Percentiles rank a stretch among this genome's conserved stretches.
phyloP scores from a whole-genome alignment of 2,329 filamentous ascomycete species.

The Cytospora piceicola region DNA sequence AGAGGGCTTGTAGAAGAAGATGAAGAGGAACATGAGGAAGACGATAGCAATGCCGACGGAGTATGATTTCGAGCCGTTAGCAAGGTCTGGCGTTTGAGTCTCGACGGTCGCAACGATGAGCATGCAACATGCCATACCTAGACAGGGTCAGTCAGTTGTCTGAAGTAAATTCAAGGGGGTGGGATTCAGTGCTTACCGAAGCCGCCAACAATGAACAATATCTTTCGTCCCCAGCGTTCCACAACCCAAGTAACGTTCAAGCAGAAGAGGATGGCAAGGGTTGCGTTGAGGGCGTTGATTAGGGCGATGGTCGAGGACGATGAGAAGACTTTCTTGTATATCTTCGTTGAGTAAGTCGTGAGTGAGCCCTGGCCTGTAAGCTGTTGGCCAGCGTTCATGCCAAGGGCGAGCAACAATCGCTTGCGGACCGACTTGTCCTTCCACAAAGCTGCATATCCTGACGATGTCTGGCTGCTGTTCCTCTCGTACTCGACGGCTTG shows the following conservation, averaged over 20 bases:
- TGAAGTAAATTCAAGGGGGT: background rate
- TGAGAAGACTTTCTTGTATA: slow-evolving; percentile 72
- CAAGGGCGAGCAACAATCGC: slow-evolving; percentile 65
- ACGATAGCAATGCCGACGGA: slow-evolving; percentile 67
- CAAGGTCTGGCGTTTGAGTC: slow-evolving; percentile 49
- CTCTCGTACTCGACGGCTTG: slow-evolving; percentile 74
- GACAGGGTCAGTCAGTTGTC: slow-evolving; percentile 10
- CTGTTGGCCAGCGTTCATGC: slow-evolving; percentile 73
- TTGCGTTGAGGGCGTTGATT: slow-evolving; percentile 76
- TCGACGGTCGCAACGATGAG: slow-evolving; percentile 58
- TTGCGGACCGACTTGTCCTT: slow-evolving; percentile 70
- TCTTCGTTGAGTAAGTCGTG: slow-evolving; percentile 73
- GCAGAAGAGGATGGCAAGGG: slow-evolving; percentile 73
- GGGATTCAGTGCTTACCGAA: background rate
- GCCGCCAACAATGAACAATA: slow-evolving; percentile 69
- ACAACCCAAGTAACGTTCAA: slow-evolving; percentile 75
- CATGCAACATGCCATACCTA: slow-evolving; percentile 74
- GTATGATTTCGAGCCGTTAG: slow-evolving; percentile 55
- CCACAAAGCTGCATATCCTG: slow-evolving; percentile 68
- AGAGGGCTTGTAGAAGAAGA: slow-evolving; percentile 67
- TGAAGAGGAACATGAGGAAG: slow-evolving; percentile 66
- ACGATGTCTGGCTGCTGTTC: slow-evolving; percentile 64
- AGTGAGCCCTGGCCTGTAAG: slow-evolving; percentile 75
- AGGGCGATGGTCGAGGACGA: slow-evolving; percentile 64
- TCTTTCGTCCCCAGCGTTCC: slow-evolving; percentile 71